Evolutionary conservation across 202 grass and related monocot genomes (phyloP).

Genomic region (Bolboschoenoplectus hybrid): DNA sequence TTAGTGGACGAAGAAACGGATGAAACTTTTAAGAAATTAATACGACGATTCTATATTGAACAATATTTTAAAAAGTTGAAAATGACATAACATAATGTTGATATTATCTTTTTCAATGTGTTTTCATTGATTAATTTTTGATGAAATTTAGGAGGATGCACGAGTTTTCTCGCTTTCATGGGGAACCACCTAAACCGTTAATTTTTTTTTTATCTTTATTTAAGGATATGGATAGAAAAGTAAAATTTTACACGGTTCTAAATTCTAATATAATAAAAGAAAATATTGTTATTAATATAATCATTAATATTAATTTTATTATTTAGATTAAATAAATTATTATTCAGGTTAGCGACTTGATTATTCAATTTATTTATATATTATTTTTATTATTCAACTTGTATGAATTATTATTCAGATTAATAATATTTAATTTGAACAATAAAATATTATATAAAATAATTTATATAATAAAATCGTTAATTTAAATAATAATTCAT

Average conservation of each 20-base stretch:
- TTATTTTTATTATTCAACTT: no score
- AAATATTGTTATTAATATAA: no score
- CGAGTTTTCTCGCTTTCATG: slow-evolving; percentile 25
- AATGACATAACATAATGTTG: slow-evolving; percentile 13
- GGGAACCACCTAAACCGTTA: slow-evolving; percentile 11
- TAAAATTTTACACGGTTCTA: neutral
- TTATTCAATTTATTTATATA: no score
- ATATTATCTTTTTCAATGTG: neutral
- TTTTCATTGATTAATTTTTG: neutral
- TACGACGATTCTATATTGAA: neutral
- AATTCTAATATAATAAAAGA: neutral
- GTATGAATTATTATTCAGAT: no score
- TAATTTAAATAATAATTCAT: no score
- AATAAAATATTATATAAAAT: no score
- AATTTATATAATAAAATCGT: no score
- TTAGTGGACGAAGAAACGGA: neutral
- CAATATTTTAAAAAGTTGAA: neutral
- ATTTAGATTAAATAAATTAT: no score
- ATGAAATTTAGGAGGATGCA: slow-evolving; percentile 21
- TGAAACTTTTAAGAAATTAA: neutral
- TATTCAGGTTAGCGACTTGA: neutral
- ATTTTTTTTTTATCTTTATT: neutral
- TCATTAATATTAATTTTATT: no score
- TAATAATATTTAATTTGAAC: no score
- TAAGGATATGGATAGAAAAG: no score